These are phyloP conservation scores for Rhodomyrtus tomentosa DNA, from an alignment of 345 rosid genomes.

Conservation along the genomic window DNA sequence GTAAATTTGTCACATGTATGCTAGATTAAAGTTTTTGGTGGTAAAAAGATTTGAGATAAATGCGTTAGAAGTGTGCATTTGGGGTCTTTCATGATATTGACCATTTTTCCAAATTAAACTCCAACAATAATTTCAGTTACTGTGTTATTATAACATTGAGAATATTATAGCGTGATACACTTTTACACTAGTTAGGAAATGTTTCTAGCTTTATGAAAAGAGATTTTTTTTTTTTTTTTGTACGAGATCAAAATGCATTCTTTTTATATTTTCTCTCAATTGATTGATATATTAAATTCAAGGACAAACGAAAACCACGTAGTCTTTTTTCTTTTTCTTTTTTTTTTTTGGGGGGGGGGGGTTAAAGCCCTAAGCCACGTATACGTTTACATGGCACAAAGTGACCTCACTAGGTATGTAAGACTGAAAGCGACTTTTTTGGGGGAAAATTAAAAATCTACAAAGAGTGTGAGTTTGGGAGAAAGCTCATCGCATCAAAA, in stretches of 20 bases:
- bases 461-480: not conserved
- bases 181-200: not conserved
- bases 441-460: not conserved
- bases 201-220: not conserved
- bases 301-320: not conserved
- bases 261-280: not conserved
- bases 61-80: no score
- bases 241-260: not conserved
- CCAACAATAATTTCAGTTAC: not conserved
- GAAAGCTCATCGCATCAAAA: not conserved
- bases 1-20: no score
- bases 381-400: not conserved
- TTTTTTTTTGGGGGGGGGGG: no score
- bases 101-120: not conserved
- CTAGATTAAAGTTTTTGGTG: no score
- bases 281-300: not conserved
- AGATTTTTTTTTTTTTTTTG: not conserved
- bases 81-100: no score
- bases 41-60: no score
- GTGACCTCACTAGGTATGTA: not conserved
- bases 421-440: not conserved
- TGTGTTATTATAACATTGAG: not conserved
- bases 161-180: not conserved
- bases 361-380: not conserved
- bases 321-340: not conserved